Base-by-base conservation (phyloP, 1,139 yeast species). In the Geotrichum reessii region DNA sequence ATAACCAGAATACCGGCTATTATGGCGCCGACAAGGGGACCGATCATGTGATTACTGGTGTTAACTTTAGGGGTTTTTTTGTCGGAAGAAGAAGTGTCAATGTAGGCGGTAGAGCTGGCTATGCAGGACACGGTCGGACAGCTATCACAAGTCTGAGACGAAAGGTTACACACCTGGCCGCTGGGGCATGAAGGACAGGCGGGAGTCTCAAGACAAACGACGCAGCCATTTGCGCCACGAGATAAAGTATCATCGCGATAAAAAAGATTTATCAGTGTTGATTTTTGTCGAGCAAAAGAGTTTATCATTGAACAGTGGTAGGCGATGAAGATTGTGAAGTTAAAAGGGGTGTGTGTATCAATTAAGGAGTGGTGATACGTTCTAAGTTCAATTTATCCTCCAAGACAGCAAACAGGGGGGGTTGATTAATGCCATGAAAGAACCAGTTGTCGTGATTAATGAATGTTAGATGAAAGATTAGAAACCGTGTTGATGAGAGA, bases 41-140 rank as follows among this genome's bases (percentile, higher is more conserved):
- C 62, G 7, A 60, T 37, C 42, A 37, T 17, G 49, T 25, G 37
- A n/a, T 37, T 14, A 14, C 42, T 37, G n/a, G 42, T 37, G 42
- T 19, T 37, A 27, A 47, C 27, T 11, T 28, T 22, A 21, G 27
- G 25, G 12, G 57, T 22, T 9, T 50, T n/a, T 14, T 50, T 25
- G 11, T 4, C 19, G 53, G 40, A 6, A 19, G 49, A 5, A 25
- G 59, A 17, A 2, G 58, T 7, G 2, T 54, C 50, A 11, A 57
- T 14, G 14, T 58, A 6, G 27, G 60, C 27, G 11, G 55, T 3
- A 5, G 58, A 8, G 19, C 44, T 47, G 12, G 55, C 52, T 25
- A 60, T 50, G 28, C 62, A 60, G 14, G 59, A 54, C 14, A 60
- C 62, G 6, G 51, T 14, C 11, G 62, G 56, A 48, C 62, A 60